Evolutionary conservation across 371 early-diverging fungal genomes (phyloP).

Genomic region (Batkoa obscura): DNA sequence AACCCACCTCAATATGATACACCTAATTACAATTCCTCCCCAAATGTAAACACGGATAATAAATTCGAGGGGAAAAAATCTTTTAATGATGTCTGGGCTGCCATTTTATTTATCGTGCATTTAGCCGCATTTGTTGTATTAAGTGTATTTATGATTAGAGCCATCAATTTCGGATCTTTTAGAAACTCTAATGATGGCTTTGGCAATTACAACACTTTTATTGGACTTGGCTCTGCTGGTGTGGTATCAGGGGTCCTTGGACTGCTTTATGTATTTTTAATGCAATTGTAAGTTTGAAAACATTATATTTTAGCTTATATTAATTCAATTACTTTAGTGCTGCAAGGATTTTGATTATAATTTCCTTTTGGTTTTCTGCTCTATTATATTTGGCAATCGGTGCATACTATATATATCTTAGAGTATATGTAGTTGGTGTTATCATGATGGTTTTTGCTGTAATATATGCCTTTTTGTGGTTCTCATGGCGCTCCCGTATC

Average conservation of each 20-base stretch:
- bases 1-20: too few species aligned
- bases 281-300: conserved; percentile 8
- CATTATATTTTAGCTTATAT: neutral
- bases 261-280: conserved; percentile 8
- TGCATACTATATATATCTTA: neutral
- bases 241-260: conserved; percentile 9
- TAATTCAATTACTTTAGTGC: conserved; percentile 1
- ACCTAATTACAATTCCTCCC: too few species aligned
- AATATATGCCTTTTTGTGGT: conserved; percentile 15
- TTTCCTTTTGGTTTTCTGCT: conserved; percentile 6
- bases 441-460: conserved; percentile 14
- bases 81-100: conserved; percentile 32
- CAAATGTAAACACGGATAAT: neutral
- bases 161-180: too few species aligned
- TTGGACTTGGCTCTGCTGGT: neutral
- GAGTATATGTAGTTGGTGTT: conserved; percentile 3
- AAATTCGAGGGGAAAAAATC: conserved; percentile 17
- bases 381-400: conserved; percentile 1
- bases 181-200: neutral
- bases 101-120: conserved; percentile 19
- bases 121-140: conserved; percentile 20
- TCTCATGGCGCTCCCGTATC: conserved; percentile 16
- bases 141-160: conserved; percentile 12
- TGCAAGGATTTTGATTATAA: conserved; percentile 5
- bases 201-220: conserved; percentile 3